Evolutionary conservation across 768 basidiomycete species (phyloP).

Genomic region (Russula dissimulans): DNA sequence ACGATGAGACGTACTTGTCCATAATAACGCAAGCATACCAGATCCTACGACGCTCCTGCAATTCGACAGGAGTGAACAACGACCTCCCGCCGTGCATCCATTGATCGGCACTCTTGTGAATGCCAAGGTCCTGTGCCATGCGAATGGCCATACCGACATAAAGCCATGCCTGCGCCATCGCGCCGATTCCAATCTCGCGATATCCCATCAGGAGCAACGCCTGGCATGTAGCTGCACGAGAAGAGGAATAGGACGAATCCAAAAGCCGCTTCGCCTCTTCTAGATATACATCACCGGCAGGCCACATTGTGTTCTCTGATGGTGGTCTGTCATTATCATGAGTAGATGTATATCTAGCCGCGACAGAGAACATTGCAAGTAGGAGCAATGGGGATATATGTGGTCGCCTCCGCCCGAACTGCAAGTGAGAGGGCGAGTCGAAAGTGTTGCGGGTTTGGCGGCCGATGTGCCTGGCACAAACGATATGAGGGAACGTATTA

Average conservation of each 20-base stretch:
- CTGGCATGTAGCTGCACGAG: conserved; percentile 66
- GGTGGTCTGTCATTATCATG: conserved; percentile 29
- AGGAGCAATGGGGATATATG: conserved; percentile 58
- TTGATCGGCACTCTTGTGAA: conserved; percentile 73
- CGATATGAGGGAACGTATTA: background rate
- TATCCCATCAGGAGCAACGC: conserved; percentile 75
- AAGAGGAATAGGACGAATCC: conserved; percentile 59
- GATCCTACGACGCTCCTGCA: conserved; percentile 61
- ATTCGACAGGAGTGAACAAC: conserved; percentile 51
- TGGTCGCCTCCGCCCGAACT: conserved; percentile 34
- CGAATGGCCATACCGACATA: conserved; percentile 82
- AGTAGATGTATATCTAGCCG: conserved; percentile 54
- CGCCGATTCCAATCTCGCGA: conserved; percentile 79
- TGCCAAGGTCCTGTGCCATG: conserved; percentile 86
- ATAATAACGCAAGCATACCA: conserved; percentile 75
- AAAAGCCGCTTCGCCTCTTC: conserved; percentile 57
- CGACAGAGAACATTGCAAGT: conserved; percentile 76
- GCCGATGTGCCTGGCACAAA: conserved; percentile 5
- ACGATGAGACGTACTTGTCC: conserved; percentile 72
- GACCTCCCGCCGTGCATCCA: conserved; percentile 52
- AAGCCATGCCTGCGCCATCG: conserved; percentile 84
- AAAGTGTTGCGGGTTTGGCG: conserved; percentile 25
- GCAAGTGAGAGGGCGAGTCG: conserved; percentile 25
- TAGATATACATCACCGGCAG: conserved; percentile 66
- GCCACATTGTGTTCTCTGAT: conserved; percentile 62